A percentile compares a stretch with the other conserved stretches of the same genome.
Conservation (phyloP, 192 early-diverging fungal genomes). For the Piromyces finnis region DNA sequence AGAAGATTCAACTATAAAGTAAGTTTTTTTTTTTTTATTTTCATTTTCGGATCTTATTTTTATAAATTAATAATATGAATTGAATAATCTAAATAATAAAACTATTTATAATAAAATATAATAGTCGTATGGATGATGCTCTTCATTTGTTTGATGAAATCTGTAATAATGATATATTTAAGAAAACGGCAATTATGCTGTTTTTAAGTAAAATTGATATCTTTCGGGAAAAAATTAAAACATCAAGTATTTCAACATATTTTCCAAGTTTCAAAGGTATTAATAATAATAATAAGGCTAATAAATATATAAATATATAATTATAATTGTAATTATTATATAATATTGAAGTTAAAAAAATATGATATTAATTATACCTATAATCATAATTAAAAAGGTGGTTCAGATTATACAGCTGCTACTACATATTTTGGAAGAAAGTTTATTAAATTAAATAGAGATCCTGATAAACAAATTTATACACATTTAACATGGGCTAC, state of each 20-base stretch:
- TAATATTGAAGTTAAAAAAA: too few species aligned
- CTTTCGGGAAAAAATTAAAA: conserved; percentile 19
- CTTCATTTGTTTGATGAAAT: conserved; percentile 25
- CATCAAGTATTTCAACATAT: conserved; percentile 11
- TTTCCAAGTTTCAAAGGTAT: conserved; percentile 22
- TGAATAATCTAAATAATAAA: too few species aligned
- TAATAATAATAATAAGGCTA: not conserved
- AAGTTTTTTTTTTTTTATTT: not conserved
- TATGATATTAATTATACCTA: too few species aligned
- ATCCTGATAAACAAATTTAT: not conserved
- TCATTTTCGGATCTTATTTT: too few species aligned
- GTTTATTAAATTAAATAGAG: not conserved
- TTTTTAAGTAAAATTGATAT: conserved; percentile 39
- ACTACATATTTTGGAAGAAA: conserved; percentile 1
- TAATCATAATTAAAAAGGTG: not conserved
- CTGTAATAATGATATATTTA: conserved; percentile 24
- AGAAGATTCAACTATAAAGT: not conserved
- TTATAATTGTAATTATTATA: too few species aligned
- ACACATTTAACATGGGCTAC: conserved; percentile 2
- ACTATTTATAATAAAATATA: not conserved
- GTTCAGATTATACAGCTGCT: not conserved
- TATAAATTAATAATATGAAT: too few species aligned
- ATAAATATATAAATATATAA: too few species aligned
- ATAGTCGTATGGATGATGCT: conserved; percentile 8
- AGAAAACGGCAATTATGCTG: conserved; percentile 25